Evolutionary conservation across 306 rosid species (phyloP).

Genomic region (Cicer arietinum): DNA sequence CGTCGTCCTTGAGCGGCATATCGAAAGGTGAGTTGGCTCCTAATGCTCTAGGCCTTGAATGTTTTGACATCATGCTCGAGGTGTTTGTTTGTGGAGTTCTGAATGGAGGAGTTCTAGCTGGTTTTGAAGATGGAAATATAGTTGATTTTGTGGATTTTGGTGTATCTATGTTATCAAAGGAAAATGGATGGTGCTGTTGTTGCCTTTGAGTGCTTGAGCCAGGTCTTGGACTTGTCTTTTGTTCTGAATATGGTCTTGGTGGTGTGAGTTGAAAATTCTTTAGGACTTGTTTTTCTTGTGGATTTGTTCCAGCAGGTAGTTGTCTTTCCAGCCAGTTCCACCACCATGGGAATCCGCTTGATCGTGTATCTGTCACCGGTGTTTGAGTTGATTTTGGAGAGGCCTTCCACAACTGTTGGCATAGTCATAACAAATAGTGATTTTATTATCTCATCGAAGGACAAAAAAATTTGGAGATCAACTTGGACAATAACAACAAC

Average conservation of each 20-base stretch:
- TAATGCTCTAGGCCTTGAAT: constrained; percentile 55
- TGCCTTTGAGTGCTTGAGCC: constrained; percentile 60
- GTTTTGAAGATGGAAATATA: constrained; percentile 53
- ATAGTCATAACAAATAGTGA: constrained; percentile 29
- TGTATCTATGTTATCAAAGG: constrained; percentile 67
- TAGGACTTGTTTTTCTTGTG: constrained; percentile 59
- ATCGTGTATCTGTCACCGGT: constrained; percentile 57
- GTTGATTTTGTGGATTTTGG: constrained; percentile 78
- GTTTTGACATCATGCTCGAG: constrained; percentile 55
- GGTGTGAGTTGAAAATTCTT: constrained; percentile 82
- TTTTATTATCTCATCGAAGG: constrained; percentile 4
- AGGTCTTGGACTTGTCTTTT: constrained; percentile 69
- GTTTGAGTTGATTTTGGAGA: constrained; percentile 78
- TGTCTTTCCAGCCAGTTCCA: constrained; percentile 99
- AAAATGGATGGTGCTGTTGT: constrained; percentile 47
- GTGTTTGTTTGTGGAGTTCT: constrained; percentile 64
- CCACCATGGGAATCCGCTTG: constrained; percentile 93
- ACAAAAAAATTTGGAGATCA: neutral
- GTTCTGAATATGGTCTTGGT: constrained; percentile 72
- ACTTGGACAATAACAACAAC: too few species aligned
- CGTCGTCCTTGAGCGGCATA: constrained; percentile 71
- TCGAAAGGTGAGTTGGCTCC: constrained; percentile 70
- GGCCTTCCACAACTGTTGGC: constrained; percentile 75
- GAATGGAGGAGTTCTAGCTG: constrained; percentile 57
- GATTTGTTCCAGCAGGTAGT: constrained; percentile 57